phyloP scores from a whole-genome alignment of 345 rosid species.

The Dipteronia sinensis region DNA sequence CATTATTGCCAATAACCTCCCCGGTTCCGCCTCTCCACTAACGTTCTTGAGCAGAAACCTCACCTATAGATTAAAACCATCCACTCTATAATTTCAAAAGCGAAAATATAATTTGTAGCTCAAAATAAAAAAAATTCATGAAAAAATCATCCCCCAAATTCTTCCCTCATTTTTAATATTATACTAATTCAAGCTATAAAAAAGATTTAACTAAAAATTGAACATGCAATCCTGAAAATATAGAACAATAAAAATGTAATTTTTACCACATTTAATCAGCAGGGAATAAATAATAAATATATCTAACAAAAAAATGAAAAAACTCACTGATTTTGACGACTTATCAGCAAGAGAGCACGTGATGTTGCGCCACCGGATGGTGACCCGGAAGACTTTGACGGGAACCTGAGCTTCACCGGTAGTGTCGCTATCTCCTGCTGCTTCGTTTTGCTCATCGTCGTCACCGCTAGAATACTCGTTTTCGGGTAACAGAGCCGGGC shows the following conservation, averaged over 20 bases:
- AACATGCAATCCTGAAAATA: neutral
- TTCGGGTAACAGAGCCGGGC: conserved; percentile 64
- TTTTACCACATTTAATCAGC: conserved; percentile 12
- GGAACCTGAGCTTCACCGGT: conserved; percentile 34
- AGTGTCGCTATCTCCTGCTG: conserved; percentile 11
- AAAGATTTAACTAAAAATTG: neutral
- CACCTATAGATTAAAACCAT: conserved; percentile 46
- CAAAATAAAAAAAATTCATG: neutral
- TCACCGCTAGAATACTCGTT: conserved; percentile 31
- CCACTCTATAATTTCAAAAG: neutral
- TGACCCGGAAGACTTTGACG: conserved; percentile 67
- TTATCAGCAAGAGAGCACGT: conserved; percentile 85
- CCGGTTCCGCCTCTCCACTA: conserved; percentile 92
- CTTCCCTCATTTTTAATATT: no score
- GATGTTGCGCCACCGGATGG: conserved; percentile 80
- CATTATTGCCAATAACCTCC: conserved; percentile 91
- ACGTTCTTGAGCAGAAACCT: conserved; percentile 83
- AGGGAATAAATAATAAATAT: neutral
- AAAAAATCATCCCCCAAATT: no score
- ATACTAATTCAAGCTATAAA: neutral
- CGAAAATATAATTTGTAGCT: neutral
- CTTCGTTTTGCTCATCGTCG: conserved; percentile 25
- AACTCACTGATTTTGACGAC: conserved; percentile 69
- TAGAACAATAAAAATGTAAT: neutral
- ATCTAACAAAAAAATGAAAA: neutral